A percentile compares a stretch with the other conserved stretches of the same genome.
These are phyloP conservation scores for Lunularia cruciata DNA, from an alignment of 225 moss, liverwort and hornwort species.

Conservation along the genomic window DNA sequence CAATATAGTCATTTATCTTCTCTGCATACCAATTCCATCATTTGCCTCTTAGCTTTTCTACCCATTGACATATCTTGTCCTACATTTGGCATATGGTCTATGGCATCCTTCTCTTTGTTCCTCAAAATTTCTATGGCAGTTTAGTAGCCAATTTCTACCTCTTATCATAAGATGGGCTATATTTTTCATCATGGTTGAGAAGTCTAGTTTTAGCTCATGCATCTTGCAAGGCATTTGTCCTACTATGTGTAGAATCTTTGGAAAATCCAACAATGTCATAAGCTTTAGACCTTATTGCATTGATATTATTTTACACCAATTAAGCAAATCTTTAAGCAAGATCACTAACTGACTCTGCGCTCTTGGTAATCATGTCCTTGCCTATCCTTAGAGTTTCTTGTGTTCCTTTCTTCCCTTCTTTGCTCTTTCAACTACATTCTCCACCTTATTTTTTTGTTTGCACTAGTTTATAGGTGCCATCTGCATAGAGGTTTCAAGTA, in stretches of 20 bases:
- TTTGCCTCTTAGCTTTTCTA: neutral
- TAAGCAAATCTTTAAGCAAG: constrained; percentile 7
- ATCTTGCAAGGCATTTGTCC: constrained; percentile 4
- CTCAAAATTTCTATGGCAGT: constrained; percentile 23
- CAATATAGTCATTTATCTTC: neutral
- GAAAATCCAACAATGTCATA: constrained; percentile 8
- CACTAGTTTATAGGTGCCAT: no score
- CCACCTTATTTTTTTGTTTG: no score
- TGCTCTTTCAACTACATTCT: no score
- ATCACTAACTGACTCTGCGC: neutral
- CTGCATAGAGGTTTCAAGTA: no score
- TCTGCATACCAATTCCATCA: neutral
- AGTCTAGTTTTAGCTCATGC: neutral
- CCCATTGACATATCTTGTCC: constrained; percentile 28
- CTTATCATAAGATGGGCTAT: neutral
- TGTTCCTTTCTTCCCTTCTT: no score
- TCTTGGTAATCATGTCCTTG: neutral
- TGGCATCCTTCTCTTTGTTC: constrained; percentile 24
- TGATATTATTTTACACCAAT: constrained; percentile 12
- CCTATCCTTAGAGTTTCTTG: neutral
- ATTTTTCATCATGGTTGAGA: no score
- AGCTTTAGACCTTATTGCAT: constrained; percentile 2
- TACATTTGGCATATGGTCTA: constrained; percentile 19
- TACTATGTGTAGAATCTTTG: no score
- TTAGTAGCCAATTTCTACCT: constrained; percentile 25